Evolutionary conservation across 768 basidiomycete genomes (phyloP).

Genomic region (Lactarius vividus): DNA sequence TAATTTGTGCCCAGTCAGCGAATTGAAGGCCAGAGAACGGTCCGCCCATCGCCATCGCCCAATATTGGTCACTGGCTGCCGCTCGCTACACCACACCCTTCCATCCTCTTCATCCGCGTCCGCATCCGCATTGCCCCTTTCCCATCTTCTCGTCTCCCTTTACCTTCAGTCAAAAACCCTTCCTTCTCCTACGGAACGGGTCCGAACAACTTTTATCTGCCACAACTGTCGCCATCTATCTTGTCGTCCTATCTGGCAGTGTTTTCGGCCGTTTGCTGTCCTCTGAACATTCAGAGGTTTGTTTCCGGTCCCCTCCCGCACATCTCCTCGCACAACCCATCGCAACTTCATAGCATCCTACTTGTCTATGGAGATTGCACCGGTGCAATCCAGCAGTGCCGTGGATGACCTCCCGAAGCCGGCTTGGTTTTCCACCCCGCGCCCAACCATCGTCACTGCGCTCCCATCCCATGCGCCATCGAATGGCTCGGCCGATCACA

Average conservation of each 20-base stretch:
- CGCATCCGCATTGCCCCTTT: slow-evolving; percentile 20
- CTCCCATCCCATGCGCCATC: slow-evolving; percentile 12
- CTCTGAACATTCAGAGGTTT: background rate
- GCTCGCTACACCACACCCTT: slow-evolving; percentile 34
- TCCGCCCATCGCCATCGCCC: slow-evolving; percentile 31
- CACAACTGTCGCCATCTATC: background rate
- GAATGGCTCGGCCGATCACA: slow-evolving; percentile 15
- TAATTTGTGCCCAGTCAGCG: too few relatives aligned
- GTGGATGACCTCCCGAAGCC: slow-evolving; percentile 20
- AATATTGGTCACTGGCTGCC: slow-evolving; percentile 30
- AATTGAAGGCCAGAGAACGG: background rate
- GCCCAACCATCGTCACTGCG: slow-evolving; percentile 25
- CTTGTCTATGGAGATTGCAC: slow-evolving; percentile 26
- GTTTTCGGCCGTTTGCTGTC: background rate
- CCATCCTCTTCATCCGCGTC: slow-evolving; percentile 36
- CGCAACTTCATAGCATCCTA: background rate
- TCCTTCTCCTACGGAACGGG: background rate
- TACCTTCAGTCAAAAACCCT: background rate
- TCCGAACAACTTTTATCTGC: background rate
- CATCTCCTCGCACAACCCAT: background rate
- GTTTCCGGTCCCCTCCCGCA: background rate
- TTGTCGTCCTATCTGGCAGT: background rate
- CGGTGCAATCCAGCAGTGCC: slow-evolving; percentile 6
- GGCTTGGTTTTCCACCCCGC: slow-evolving; percentile 38
- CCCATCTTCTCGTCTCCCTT: slow-evolving; percentile 9